Base-by-base conservation (phyloP, 2,329 filamentous ascomycete genomes). In the Plenodomus biglobosus region DNA sequence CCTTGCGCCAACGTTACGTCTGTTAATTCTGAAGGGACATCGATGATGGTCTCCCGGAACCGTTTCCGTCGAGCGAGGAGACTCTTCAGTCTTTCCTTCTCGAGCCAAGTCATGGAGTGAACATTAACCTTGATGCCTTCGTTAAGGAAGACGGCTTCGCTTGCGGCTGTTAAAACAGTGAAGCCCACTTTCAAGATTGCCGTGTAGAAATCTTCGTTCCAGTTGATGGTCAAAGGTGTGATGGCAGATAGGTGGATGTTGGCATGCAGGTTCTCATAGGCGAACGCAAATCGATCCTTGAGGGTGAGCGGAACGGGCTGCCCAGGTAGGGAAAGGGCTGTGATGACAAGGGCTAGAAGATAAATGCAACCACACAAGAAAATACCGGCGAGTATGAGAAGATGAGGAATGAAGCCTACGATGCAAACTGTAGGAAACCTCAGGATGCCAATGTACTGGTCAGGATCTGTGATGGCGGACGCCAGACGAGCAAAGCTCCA, bases 141-240 rank as follows among this genome's bases (percentile, higher is more conserved):
- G 53, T 96, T 96, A 10, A 99, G 77, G 65, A 96, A 97, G 0
- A 97, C 94, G 3, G 92, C 92, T 71, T 97, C 92, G 61, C 90
- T 96, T 0, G 94, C 94, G 71, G 95, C 92, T 0, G 90, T 95
- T 52, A 97, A 84, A 11, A 92, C 85, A 10, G 85, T 86, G 65
- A 96, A 96, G 0, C 94, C 94, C 30, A 90, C 84, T 50, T 92
- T 86, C 2, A 97, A 79, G 3, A 97, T 77, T 0, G 90, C 88
- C 0, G 91, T 95, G 69, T 97, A 99, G 66, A 97, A 96, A 68
- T 99, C 94, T 78, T 97, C 95, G 46, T 90, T 85, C 77, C 88
- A 85, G 37, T 86, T 89, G 45, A 97, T 83, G 11, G 86, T 84
- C 32, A 96, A 83, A 34, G 87, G 72, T 1, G 76, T 75, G 7